Conservation (phyloP, 306 rosid species). For the Comarum palustre region DNA sequence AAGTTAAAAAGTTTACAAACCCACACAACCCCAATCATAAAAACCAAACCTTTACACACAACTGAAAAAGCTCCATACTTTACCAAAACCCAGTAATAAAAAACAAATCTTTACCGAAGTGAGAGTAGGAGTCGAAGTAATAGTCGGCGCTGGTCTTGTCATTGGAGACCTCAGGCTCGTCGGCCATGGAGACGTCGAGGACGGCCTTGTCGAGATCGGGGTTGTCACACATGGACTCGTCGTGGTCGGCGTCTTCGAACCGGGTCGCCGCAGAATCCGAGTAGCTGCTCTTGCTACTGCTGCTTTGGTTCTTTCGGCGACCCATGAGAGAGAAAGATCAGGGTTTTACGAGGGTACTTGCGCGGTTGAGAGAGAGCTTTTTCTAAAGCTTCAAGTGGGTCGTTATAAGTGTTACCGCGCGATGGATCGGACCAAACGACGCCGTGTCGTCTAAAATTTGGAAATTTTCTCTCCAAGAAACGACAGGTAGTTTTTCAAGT, state of each 20-base stretch:
- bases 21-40: neutral
- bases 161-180: conserved; percentile 39
- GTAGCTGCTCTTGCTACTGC: neutral
- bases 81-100: neutral
- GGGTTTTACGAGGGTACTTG: conserved; percentile 13
- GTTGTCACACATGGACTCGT: conserved; percentile 74
- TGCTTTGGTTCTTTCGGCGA: conserved; percentile 47
- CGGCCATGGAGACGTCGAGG: conserved; percentile 72
- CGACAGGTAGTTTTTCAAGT: no score
- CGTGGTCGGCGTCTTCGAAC: conserved; percentile 47
- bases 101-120: conserved; percentile 58
- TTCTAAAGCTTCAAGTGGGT: neutral
- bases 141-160: conserved; percentile 95
- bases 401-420: neutral
- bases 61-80: neutral
- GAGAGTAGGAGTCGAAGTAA: conserved; percentile 96
- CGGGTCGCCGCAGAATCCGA: neutral
- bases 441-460: no score
- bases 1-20: conserved; percentile 4
- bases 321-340: conserved; percentile 34
- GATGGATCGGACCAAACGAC: no score
- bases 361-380: neutral
- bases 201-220: conserved; percentile 40
- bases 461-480: no score
- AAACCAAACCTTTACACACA: neutral